Evolutionary conservation across 495 filamentous ascomycete genomes (phyloP), one percentile per base, ranked within the genome.

Genomic region (Xylaria intraflava): DNA sequence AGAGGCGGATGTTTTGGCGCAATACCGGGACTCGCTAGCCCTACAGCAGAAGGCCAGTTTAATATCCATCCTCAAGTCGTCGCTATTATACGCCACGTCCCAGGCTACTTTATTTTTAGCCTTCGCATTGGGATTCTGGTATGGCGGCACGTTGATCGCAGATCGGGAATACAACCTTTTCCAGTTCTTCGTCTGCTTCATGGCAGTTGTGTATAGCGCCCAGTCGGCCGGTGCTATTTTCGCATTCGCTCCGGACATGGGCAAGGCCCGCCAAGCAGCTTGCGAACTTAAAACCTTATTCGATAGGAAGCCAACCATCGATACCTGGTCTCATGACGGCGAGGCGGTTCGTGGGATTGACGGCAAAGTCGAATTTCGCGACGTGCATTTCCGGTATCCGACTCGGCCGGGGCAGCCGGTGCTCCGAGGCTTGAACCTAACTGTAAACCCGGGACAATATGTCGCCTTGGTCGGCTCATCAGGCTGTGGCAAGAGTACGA

Each of bases 121-220:
- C 58, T 81, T 88, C 47, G 90, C 88, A 2, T 82, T 95, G 26
- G 89, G 85, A 6, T 95, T 95, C 72, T 95, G 89, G 89, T 95
- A 92, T 56, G 89, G 89, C 40, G 89, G 88, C n/a, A 84, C 77
- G 9, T 77, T 91, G 16, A 84, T 94, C 36, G 80, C 77, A 2
- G 74, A 75, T 20, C 54, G 63, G 26, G 85, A 94, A 61, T 87
- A 86, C 54, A 58, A 72, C 26, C 74, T 87, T 49, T 83, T 86
- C 62, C 81, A 85, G 47, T 93, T 93, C 77, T 94, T 92, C 70
- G 70, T 94, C 56, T 86, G 83, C 59, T 94, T 89, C 69, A 75
- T 81, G 36, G 75, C 88, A 30, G 78, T 93, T 60, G 83, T 92
- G 49, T 92, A 90, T 60, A 87, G 88, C 57, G 81, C 88, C 2